A percentile compares a stretch with the other conserved stretches of the same genome.
These are phyloP conservation scores for Mortierella sp. DNA, from an alignment of 371 early-diverging fungal species.

Conservation along the genomic window DNA sequence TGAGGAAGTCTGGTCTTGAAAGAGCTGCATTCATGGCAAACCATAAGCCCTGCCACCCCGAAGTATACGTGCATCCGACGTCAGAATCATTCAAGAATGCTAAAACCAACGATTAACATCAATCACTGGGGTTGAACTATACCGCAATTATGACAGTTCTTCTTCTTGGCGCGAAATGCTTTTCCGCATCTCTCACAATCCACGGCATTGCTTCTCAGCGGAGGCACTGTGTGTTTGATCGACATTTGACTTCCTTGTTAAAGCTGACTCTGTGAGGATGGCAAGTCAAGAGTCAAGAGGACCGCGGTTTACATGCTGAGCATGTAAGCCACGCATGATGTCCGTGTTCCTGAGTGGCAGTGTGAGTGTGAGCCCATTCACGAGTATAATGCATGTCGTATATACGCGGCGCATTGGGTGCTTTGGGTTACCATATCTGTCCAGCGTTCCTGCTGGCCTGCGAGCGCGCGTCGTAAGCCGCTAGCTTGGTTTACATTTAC, in stretches of 20 bases:
- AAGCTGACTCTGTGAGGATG: no score
- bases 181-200: conserved; percentile 18
- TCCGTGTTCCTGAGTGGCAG: no score
- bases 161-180: conserved; percentile 1
- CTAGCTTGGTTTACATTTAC: no score
- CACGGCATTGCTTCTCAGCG: not conserved
- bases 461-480: no score
- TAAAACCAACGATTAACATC: not conserved
- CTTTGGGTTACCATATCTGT: no score
- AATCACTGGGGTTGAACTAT: not conserved
- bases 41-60: conserved; percentile 22
- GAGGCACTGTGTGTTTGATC: not conserved
- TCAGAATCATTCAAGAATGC: not conserved
- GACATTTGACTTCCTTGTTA: not conserved
- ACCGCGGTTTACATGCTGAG: not conserved
- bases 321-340: no score
- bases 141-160: conserved; percentile 44
- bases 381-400: no score
- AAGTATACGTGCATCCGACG: not conserved
- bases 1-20: conserved; percentile 37
- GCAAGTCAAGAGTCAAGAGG: no score
- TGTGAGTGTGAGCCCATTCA: no score
- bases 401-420: no score
- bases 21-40: conserved; percentile 32
- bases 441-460: no score